phyloP scores from a whole-genome alignment of 345 rosid genomes.

The Ceriops zippeliana region DNA sequence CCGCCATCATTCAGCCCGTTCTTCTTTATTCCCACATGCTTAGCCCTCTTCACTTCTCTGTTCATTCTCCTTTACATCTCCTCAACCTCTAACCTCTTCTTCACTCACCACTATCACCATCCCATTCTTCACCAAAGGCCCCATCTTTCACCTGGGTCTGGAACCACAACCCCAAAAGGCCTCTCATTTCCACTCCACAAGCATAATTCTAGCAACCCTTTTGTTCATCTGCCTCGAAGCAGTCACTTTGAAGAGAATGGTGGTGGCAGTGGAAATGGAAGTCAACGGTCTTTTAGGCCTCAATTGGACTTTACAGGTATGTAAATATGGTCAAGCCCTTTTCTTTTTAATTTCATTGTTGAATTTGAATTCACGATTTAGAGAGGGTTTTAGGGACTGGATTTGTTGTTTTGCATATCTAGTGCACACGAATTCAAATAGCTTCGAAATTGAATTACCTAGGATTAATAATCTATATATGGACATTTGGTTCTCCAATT shows the following conservation, averaged over 20 bases:
- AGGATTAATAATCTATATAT: no score
- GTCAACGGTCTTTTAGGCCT: conserved; percentile 14
- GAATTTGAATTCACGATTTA: background rate
- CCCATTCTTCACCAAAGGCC: conserved; percentile 11
- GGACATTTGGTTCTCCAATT: no score
- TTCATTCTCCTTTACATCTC: conserved; percentile 44
- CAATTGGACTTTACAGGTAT: conserved; percentile 24
- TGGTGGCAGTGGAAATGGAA: conserved; percentile 1
- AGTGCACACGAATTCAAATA: no score
- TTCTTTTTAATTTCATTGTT: conserved; percentile 1
- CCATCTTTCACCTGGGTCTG: conserved; percentile 10
- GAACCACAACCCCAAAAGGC: background rate
- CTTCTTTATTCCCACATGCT: conserved; percentile 46
- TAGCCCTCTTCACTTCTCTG: conserved; percentile 47
- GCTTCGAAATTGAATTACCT: no score
- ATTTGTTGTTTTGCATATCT: no score
- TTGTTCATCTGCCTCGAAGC: conserved; percentile 8
- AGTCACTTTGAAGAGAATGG: conserved; percentile 1
- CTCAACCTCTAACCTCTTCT: conserved; percentile 43
- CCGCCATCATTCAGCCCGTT: conserved; percentile 25
- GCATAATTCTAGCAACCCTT: conserved; percentile 3
- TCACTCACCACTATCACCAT: conserved; percentile 4
- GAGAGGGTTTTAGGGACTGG: no score
- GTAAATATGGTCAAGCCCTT: background rate
- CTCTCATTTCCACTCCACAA: background rate